Base-by-base conservation (phyloP, 441 rosid species). In the Metrosideros polymorpha region DNA sequence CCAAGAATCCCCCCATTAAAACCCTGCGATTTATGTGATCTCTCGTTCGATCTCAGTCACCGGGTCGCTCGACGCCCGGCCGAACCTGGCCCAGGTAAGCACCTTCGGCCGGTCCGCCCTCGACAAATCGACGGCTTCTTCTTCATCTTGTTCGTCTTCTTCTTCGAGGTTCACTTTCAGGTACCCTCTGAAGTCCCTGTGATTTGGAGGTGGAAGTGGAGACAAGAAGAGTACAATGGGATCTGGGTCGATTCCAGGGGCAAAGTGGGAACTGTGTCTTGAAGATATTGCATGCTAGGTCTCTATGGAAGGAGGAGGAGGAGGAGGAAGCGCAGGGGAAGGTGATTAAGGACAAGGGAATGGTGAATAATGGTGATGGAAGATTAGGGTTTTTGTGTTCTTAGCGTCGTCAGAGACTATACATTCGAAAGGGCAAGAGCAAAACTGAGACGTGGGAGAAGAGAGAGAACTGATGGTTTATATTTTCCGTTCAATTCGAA, bases 211-310 rank as follows among this genome's bases (percentile, higher is more conserved):
- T 22, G 66, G 75, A 45, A 55, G 89, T 2, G 84, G 61, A n/a
- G 79, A 43, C 47, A 84, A 25, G 53, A 89, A 86, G 82, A 92
- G 82, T 86, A 90, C 54, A 91, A 90, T n/a, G 96, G 97, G 71
- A 84, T 93, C 85, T 95, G 90, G 79, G 50, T 77, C 71, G 79
- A 39, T 39, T 25, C 86, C 84, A 89, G 83, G 93, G 88, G 76
- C 85, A 90, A 61, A 92, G 92, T 66, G 91, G 83, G 89, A 96
- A 91, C 88, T 95, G 99, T 98, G 95, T 96, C 45, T 82, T 92
- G 92, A 98, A 93, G 98, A 95, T 98, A 93, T 89, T 98, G 91
- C 96, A 93, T 30, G 94, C 94, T n/a, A 90, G 91, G 61, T 94
- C 98, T 2, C 91, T 92, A 43, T 91, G 96, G 95, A 92, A 89